Base-by-base conservation (phyloP, 345 rosid genomes). In the Trapa incisa region DNA sequence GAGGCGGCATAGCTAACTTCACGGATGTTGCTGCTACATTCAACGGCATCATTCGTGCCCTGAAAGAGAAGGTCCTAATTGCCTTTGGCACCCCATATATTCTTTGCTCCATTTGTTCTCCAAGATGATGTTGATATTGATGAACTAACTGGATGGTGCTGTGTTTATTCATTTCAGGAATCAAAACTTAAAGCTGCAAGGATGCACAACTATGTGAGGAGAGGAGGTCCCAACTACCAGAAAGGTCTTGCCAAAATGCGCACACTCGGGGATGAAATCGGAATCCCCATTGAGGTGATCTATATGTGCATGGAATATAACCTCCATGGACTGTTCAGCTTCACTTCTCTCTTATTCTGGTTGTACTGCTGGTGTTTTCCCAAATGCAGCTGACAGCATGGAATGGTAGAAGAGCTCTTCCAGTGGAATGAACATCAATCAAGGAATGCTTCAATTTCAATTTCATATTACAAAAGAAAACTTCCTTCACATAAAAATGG, bases 1-100 rank as follows among this genome's bases (percentile, higher is more conserved):
- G 99, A 70, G 96, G 99, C 61, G 99, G 97, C 73, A 91, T 91
- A 41, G 99, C 99, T 36, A 93, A 93, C 82, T 93, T 93, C 74
- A 93, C 96, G 0, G 97, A 93, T 66, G 97, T 88, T 61, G 99
- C 97, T 68, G 92, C 99, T 69, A 91, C 99, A 62, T 94, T 94
- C 75, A 94, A 85, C 64, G 97, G 97, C 76, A 91, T 93, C 53
- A 93, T 93, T 75, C 86, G 89, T 15, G 92, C 98, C 68, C 76
- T 88, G 74, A 90, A 81, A 78, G 98, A 93, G 77, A 94, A 94
- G 96, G 99, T 87, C 15, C 70, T 67, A 50, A 52, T 71, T 3
- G 39, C 17, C 14, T 3, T 37, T 15, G 38, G 4, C 9, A 63
- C 29, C 29, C 29, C 29, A 22, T 22, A 22, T 22, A 22, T 22